Evolutionary conservation across 2,329 filamentous ascomycete species (phyloP).

Genomic region (Aureobasidium melanogenum): DNA sequence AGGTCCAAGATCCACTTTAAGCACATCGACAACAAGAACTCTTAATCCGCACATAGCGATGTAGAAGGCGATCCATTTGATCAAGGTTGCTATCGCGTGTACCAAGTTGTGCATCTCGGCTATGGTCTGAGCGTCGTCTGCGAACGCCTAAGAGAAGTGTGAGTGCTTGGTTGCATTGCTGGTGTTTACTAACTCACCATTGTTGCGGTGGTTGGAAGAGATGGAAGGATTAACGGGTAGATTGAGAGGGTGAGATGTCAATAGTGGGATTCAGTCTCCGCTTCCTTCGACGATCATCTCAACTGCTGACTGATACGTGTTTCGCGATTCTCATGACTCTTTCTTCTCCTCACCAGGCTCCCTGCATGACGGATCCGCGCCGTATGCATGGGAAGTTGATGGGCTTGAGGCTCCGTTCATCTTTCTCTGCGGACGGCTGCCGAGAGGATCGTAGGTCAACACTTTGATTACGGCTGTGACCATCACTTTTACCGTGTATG

Average conservation of each 20-base stretch:
- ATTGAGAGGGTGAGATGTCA: background rate
- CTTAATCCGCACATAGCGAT: background rate
- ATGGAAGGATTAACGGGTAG: background rate
- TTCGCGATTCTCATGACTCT: too few species aligned
- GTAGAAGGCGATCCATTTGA: slow-evolving; percentile 4
- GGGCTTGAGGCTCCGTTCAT: background rate
- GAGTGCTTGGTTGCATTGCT: background rate
- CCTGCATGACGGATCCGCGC: background rate
- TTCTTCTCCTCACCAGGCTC: background rate
- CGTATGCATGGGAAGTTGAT: background rate
- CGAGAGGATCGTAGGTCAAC: background rate
- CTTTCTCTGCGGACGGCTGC: too few species aligned
- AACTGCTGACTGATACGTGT: background rate
- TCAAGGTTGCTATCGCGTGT: background rate
- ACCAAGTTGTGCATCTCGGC: background rate
- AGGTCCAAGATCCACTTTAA: background rate
- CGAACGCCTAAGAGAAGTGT: background rate
- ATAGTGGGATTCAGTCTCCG: background rate
- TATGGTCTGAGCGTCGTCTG: background rate
- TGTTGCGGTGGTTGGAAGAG: background rate
- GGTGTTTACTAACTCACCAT: background rate
- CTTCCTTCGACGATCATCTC: background rate
- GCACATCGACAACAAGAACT: background rate
- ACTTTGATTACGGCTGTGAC: background rate
- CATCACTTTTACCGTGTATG: background rate